Base-by-base conservation (phyloP, 1,139 yeast species). In the Kurtzmaniella natalensis region DNA sequence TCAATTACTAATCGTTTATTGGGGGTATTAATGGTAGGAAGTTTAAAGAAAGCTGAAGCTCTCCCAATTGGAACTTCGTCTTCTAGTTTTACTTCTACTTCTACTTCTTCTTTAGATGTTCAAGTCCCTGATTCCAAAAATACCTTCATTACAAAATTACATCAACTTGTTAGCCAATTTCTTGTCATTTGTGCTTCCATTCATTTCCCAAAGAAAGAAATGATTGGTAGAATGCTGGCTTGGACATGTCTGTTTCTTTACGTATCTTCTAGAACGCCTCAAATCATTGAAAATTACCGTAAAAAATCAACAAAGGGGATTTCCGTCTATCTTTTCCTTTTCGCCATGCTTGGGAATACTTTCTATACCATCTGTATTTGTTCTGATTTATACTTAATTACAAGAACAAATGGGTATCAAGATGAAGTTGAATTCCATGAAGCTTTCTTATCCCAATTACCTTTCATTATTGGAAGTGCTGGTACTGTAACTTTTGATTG, bases 171-270 rank as follows among this genome's bases (percentile, higher is more conserved):
- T n/a, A n/a, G n/a, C n/a, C n/a, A n/a, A n/a, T n/a, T n/a, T n/a
- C n/a, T n/a, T n/a, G n/a, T n/a, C n/a, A n/a, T n/a, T n/a, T n/a
- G n/a, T n/a, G n/a, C n/a, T n/a, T n/a, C n/a, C n/a, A n/a, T n/a
- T n/a, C n/a, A n/a, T n/a, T n/a, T n/a, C n/a, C n/a, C n/a, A n/a
- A 23, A 23, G 4, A 23, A 25, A 18, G 36, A 32, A 18, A 27
- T 6, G 53, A 31, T 55, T 28, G 94, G 94, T 0, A 52, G 61
- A 7, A 34, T 71, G 0, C 63, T 80, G 38, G 89, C 95, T 0
- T 88, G 95, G 94, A 48, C 70, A 1, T 86, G 95, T 41, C 82
- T 94, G 0, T 45, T 57, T 4, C 72, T 84, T 37, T 89, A 88
- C 51, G 64, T 87, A 25, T 62, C 77, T 5, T 83, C 95, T 3